Percentiles rank a stretch among this genome's conserved stretches.
Evolutionary conservation across 2,329 filamentous ascomycete species (phyloP).

Genomic region (Tolypocladium ovalisporum): DNA sequence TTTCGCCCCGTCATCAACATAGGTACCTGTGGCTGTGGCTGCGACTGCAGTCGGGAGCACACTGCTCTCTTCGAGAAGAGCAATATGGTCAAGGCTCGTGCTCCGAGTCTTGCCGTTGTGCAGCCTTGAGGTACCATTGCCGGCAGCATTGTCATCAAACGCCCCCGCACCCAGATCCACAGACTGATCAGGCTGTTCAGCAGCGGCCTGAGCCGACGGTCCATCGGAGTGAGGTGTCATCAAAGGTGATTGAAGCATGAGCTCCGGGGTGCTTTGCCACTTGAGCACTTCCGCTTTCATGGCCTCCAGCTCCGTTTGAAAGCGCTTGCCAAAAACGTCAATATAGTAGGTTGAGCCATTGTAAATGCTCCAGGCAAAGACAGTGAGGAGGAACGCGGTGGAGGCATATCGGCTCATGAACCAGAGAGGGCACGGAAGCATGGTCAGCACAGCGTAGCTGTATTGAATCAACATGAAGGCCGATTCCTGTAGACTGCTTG

Average conservation of each 20-base stretch:
- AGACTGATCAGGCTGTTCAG: constrained; percentile 6
- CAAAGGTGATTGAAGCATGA: constrained; percentile 24
- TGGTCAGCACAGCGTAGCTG: constrained; percentile 77
- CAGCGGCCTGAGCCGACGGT: constrained; percentile 3
- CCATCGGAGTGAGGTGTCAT: constrained; percentile 18
- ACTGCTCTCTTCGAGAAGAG: constrained; percentile 38
- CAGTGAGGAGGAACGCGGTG: constrained; percentile 59
- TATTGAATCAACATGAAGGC: constrained; percentile 98
- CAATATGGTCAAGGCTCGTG: constrained; percentile 41
- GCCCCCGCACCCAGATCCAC: constrained; percentile 6
- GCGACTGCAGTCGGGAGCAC: constrained; percentile 11
- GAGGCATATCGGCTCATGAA: constrained; percentile 81
- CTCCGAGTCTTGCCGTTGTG: constrained; percentile 11
- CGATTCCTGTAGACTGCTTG: constrained; percentile 65
- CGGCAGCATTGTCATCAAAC: background rate
- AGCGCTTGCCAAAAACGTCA: constrained; percentile 91
- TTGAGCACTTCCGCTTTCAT: constrained; percentile 82
- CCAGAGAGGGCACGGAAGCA: constrained; percentile 91
- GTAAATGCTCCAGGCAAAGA: constrained; percentile 94
- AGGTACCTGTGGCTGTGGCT: constrained; percentile 21
- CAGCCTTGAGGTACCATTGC: constrained; percentile 7
- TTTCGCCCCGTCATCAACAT: constrained; percentile 32
- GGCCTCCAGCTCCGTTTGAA: constrained; percentile 89
- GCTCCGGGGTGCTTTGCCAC: constrained; percentile 60
- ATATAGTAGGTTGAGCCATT: constrained; percentile 98